Percentiles rank a stretch among this genome's conserved stretches.
Evolutionary conservation across 2,329 filamentous ascomycete species (phyloP).

Genomic region (Paecilomyces sp.): DNA sequence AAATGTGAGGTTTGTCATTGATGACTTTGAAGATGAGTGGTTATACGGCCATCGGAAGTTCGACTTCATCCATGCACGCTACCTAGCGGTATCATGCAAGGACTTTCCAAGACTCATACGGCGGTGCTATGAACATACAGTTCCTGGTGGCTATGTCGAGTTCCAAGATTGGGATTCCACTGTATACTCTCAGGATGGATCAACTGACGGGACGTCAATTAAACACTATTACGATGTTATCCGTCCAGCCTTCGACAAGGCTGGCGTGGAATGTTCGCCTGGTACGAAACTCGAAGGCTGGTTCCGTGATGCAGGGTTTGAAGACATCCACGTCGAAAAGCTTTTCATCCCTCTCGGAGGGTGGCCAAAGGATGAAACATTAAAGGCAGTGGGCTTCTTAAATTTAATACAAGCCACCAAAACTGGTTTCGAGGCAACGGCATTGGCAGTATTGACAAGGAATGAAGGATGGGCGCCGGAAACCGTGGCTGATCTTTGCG

Average conservation of each 20-base stretch:
- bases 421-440: slow-evolving; percentile 18
- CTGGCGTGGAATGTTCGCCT: neutral
- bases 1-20: slow-evolving; percentile 50
- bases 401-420: slow-evolving; percentile 15
- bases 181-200: slow-evolving; percentile 16
- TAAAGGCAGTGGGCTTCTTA: slow-evolving; percentile 15
- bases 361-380: slow-evolving; percentile 7
- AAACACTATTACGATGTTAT: neutral
- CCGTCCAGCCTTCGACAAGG: neutral
- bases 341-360: slow-evolving; percentile 14
- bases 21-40: slow-evolving; percentile 53
- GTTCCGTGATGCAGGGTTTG: slow-evolving; percentile 15
- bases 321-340: slow-evolving; percentile 9
- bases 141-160: slow-evolving; percentile 33
- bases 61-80: slow-evolving; percentile 54
- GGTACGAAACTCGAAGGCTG: slow-evolving; percentile 6
- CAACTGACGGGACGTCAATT: neutral
- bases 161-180: slow-evolving; percentile 24
- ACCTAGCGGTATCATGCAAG: slow-evolving; percentile 49
- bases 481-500: slow-evolving; percentile 20
- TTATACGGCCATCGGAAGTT: slow-evolving; percentile 43
- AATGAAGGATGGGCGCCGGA: slow-evolving; percentile 15
- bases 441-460: slow-evolving; percentile 11
- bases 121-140: slow-evolving; percentile 40
- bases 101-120: slow-evolving; percentile 48